These are phyloP conservation scores for Kregervanrija fluxuum DNA, from an alignment of 805 yeast genomes.

Conservation along the genomic window DNA sequence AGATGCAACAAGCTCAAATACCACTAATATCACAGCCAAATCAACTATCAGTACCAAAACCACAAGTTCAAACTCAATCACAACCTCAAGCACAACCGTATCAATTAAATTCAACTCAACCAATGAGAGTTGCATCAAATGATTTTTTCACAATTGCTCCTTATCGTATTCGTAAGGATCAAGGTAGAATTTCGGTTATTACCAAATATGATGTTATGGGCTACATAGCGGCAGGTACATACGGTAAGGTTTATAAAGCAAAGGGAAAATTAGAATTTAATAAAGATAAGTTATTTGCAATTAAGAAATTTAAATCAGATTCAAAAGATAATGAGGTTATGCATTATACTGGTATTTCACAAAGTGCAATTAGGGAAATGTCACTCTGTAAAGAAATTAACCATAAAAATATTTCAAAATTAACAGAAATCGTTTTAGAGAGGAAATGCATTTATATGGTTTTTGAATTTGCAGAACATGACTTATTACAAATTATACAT, in stretches of 20 bases:
- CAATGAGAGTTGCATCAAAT: slow-evolving; percentile 47
- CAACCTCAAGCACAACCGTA: background rate
- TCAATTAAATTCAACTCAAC: slow-evolving; percentile 26
- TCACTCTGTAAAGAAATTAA: slow-evolving; percentile 82
- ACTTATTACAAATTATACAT: slow-evolving; percentile 87
- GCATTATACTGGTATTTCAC: slow-evolving; percentile 92
- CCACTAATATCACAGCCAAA: background rate
- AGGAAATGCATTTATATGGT: slow-evolving; percentile 90
- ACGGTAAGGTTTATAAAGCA: slow-evolving; percentile 93
- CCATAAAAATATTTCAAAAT: slow-evolving; percentile 70
- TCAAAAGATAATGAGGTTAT: slow-evolving; percentile 76
- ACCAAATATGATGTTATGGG: slow-evolving; percentile 84
- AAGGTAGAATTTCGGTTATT: slow-evolving; percentile 63
- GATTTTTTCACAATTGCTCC: slow-evolving; percentile 50
- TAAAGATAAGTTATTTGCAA: slow-evolving; percentile 54
- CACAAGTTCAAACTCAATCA: slow-evolving; percentile 10
- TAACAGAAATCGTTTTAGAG: slow-evolving; percentile 80
- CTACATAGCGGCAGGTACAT: slow-evolving; percentile 97
- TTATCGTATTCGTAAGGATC: slow-evolving; percentile 58
- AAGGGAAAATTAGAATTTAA: slow-evolving; percentile 31
- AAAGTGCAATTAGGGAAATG: slow-evolving; percentile 94
- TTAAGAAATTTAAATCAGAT: slow-evolving; percentile 92
- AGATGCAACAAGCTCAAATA: slow-evolving; percentile 10
- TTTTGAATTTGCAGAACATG: slow-evolving; percentile 95
- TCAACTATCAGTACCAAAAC: background rate